Percentiles rank a stretch among this genome's conserved stretches.
phyloP scores from a whole-genome alignment of 208 protist genomes.

The Trypanosoma caninum region DNA sequence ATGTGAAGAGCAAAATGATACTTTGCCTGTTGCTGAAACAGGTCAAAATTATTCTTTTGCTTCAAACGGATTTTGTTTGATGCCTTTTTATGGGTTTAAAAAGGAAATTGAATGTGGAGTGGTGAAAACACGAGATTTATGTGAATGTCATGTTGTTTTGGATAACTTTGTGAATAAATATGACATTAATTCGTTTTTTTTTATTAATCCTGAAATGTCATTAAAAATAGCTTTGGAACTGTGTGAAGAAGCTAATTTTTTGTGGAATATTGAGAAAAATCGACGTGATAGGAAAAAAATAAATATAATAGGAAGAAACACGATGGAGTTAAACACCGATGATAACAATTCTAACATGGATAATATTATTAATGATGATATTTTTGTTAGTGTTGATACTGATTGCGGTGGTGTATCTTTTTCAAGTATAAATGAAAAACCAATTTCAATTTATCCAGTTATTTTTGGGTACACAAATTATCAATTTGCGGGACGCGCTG shows the following conservation, averaged over 20 bases:
- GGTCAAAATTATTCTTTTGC: no score
- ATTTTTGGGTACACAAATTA: not conserved
- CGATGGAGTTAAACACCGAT: not conserved
- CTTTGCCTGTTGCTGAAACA: no score
- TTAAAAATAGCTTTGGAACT: slow-evolving; percentile 1
- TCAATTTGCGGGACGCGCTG: not conserved
- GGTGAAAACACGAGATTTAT: not conserved
- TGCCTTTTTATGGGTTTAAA: no score
- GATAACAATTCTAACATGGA: not conserved
- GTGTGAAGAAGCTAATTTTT: not conserved
- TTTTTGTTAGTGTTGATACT: not conserved
- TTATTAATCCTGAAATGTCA: slow-evolving; percentile 9
- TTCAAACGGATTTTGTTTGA: no score
- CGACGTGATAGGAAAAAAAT: no score
- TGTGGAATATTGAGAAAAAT: not conserved
- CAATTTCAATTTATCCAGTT: not conserved
- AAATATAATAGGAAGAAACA: not conserved
- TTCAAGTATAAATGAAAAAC: not conserved
- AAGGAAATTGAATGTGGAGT: not conserved
- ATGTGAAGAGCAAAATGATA: not conserved
- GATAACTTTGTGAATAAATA: slow-evolving; percentile 13
- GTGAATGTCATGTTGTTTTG: slow-evolving; percentile 7
- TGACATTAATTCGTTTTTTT: slow-evolving; percentile 14
- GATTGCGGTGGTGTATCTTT: not conserved
- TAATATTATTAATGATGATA: not conserved